A percentile compares a stretch with the other conserved stretches of the same genome.
Conservation (phyloP, 179 eudicot genomes). For the Drosera spatulata region DNA sequence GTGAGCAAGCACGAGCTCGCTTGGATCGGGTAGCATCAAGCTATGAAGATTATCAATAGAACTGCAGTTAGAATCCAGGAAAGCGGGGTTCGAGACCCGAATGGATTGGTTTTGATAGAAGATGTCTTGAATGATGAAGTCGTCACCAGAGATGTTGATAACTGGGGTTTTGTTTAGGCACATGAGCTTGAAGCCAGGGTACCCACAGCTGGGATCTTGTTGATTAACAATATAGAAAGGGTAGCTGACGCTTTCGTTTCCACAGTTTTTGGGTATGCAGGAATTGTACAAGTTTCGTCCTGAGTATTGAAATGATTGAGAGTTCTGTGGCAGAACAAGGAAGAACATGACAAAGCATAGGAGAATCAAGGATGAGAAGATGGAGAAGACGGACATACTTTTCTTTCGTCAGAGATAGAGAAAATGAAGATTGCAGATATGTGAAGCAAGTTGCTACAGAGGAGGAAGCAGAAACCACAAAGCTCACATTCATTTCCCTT, state of each 20-base stretch:
- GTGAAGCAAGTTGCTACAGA: no score
- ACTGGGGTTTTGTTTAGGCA: constrained; percentile 12
- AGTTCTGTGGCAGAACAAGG: no score
- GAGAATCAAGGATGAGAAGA: no score
- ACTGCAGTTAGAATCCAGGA: background rate
- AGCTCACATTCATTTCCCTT: no score
- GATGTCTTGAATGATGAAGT: constrained; percentile 3
- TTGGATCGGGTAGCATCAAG: background rate
- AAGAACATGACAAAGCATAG: no score
- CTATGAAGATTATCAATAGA: background rate
- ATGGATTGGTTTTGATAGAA: background rate
- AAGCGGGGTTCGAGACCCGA: background rate
- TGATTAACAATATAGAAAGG: constrained; percentile 24
- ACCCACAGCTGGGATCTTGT: constrained; percentile 31
- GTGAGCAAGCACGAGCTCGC: background rate
- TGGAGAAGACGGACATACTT: no score
- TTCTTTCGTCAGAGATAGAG: no score
- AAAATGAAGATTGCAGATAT: no score
- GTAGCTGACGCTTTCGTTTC: constrained; percentile 22
- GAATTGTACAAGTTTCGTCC: no score
- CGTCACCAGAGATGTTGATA: constrained; percentile 5
- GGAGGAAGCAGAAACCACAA: no score
- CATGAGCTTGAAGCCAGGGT: constrained; percentile 28
- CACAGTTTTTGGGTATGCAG: constrained; percentile 18
- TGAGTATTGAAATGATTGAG: no score